These are phyloP conservation scores for Termitomyces sp. DNA, from an alignment of 768 basidiomycete genomes.

Conservation along the genomic window DNA sequence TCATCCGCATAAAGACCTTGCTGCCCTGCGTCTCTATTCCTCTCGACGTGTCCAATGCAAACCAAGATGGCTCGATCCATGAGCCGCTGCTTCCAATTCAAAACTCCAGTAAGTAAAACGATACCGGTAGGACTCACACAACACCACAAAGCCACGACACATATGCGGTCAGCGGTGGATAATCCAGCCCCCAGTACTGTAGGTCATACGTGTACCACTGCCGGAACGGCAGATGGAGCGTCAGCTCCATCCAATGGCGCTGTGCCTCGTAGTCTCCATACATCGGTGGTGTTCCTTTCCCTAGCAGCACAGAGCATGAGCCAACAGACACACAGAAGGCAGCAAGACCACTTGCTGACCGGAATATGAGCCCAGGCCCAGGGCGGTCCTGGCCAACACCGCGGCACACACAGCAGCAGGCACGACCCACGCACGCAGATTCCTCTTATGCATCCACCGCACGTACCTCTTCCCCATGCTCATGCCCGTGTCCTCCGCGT, in stretches of 20 bases:
- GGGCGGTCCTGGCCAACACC: constrained; percentile 57
- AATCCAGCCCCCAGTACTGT: constrained; percentile 92
- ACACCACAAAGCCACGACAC: constrained; percentile 78
- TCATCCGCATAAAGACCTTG: constrained; percentile 76
- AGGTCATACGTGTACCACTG: constrained; percentile 90
- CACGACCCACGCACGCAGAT: constrained; percentile 54
- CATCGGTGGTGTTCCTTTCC: constrained; percentile 70
- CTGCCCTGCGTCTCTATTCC: constrained; percentile 64
- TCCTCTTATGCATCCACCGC: constrained; percentile 74
- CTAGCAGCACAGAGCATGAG: constrained; percentile 28
- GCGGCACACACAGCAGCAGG: constrained; percentile 50
- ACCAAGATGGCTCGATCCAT: constrained; percentile 55
- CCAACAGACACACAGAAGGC: neutral
- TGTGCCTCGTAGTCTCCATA: constrained; percentile 93
- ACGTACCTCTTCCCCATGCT: constrained; percentile 63
- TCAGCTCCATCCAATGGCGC: constrained; percentile 93
- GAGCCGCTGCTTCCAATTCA: constrained; percentile 22
- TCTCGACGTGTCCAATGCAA: constrained; percentile 62
- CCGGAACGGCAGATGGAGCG: constrained; percentile 63
- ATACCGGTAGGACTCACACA: constrained; percentile 42
- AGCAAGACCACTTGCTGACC: constrained; percentile 44
- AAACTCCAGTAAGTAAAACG: neutral
- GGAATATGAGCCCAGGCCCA: constrained; percentile 78
- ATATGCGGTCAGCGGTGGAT: constrained; percentile 91
- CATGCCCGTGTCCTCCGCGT: constrained; percentile 28